phyloP scores from a whole-genome alignment of 2,329 filamentous ascomycete genomes.

The Acarospora socialis region DNA sequence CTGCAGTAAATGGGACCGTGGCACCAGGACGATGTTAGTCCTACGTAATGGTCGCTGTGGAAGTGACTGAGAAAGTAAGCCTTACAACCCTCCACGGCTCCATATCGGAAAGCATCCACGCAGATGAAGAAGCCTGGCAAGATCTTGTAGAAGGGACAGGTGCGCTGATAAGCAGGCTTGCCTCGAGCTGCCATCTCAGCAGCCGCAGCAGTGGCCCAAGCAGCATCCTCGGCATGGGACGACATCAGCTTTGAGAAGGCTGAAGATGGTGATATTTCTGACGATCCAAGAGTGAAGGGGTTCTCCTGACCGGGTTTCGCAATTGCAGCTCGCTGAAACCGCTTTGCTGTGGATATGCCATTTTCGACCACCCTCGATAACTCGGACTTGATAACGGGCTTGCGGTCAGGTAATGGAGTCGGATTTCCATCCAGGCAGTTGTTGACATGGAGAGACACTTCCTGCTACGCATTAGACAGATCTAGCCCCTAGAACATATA shows the following conservation, averaged over 20 bases:
- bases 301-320: constrained; percentile 69
- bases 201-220: constrained; percentile 78
- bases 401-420: constrained; percentile 35
- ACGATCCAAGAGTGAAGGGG: constrained; percentile 48
- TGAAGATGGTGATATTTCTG: constrained; percentile 35
- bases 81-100: constrained; percentile 77
- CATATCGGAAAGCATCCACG: constrained; percentile 92
- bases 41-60: constrained; percentile 94
- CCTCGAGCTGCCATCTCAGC: constrained; percentile 64
- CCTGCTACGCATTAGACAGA: constrained; percentile 33
- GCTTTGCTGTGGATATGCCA: constrained; percentile 35
- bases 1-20: constrained; percentile 97
- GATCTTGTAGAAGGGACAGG: constrained; percentile 97
- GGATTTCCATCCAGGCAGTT: constrained; percentile 76
- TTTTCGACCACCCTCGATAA: constrained; percentile 13
- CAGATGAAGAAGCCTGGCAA: constrained; percentile 85
- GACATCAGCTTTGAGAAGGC: constrained; percentile 93
- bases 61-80: constrained; percentile 98
- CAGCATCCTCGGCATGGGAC: constrained; percentile 72
- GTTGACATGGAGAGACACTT: constrained; percentile 78
- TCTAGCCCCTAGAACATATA: constrained; percentile 1
- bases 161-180: constrained; percentile 74
- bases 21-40: constrained; percentile 72
- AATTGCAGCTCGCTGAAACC: constrained; percentile 53
- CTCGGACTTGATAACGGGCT: neutral